Evolutionary conservation across 1,284 basidiomycete genomes (phyloP).

Genomic region (Pseudozyma sp.): DNA sequence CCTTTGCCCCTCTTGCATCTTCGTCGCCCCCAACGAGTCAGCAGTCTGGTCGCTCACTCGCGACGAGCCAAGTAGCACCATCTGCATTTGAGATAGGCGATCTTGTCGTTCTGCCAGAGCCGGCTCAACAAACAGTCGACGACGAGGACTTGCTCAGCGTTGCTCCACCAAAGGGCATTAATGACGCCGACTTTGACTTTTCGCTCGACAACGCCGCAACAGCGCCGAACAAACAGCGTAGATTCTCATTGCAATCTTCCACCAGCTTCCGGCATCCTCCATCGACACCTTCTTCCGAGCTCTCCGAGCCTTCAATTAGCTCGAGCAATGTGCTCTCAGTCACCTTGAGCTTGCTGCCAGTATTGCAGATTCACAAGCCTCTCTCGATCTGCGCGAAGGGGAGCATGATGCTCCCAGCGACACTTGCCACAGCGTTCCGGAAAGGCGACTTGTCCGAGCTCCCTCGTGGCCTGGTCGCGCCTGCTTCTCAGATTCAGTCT

Average conservation of each 20-base stretch:
- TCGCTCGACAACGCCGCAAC: slow-evolving; percentile 33
- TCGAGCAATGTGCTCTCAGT: slow-evolving; percentile 16
- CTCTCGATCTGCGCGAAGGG: slow-evolving; percentile 18
- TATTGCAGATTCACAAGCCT: slow-evolving; percentile 27
- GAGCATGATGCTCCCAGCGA: not conserved
- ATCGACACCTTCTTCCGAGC: slow-evolving; percentile 21
- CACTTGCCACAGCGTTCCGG: not conserved
- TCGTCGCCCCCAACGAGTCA: slow-evolving; percentile 7
- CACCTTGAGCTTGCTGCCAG: slow-evolving; percentile 30
- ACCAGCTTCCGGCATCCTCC: slow-evolving; percentile 13
- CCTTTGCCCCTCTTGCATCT: slow-evolving; percentile 5
- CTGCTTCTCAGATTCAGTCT: slow-evolving; percentile 6
- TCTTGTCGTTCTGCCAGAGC: slow-evolving; percentile 27
- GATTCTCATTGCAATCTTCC: slow-evolving; percentile 45
- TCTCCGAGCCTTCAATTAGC: not conserved
- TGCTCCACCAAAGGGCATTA: slow-evolving; percentile 38
- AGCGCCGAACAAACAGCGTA: slow-evolving; percentile 20
- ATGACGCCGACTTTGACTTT: slow-evolving; percentile 38
- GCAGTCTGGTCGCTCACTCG: not conserved
- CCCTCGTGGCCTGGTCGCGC: slow-evolving; percentile 16
- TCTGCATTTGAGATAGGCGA: slow-evolving; percentile 19
- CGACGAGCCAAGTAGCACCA: not conserved
- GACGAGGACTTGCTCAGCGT: slow-evolving; percentile 43
- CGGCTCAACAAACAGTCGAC: slow-evolving; percentile 11
- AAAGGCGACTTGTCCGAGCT: not conserved